These are phyloP conservation scores for Marasmius sp. DNA, from an alignment of 1,284 basidiomycete species.

Conservation along the genomic window DNA sequence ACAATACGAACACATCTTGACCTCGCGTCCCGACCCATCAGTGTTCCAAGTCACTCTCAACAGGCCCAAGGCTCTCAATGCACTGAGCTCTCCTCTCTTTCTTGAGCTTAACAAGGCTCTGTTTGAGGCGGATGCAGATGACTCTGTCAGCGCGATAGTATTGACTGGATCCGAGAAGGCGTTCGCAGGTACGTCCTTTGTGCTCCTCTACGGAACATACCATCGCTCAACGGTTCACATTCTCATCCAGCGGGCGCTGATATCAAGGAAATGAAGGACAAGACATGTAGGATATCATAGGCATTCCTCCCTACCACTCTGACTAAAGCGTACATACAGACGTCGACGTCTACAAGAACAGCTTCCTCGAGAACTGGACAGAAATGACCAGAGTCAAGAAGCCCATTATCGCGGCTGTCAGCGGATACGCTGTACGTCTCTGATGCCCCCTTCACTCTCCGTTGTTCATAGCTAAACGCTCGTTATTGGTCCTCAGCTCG, in stretches of 20 bases:
- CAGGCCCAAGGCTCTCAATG: conserved; percentile 95
- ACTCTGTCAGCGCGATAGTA: conserved; percentile 80
- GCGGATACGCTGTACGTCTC: conserved; percentile 84
- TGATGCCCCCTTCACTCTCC: not conserved
- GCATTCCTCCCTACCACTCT: not conserved
- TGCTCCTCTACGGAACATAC: not conserved
- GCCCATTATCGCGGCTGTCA: conserved; percentile 95
- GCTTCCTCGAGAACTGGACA: conserved; percentile 90
- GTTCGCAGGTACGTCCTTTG: conserved; percentile 72
- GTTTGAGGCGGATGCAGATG: conserved; percentile 71
- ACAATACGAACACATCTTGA: conserved; percentile 72
- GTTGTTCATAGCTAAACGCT: conserved; percentile 2
- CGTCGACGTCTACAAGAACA: conserved; percentile 84
- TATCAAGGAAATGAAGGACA: conserved; percentile 94
- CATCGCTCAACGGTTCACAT: not conserved
- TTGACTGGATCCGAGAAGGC: conserved; percentile 92
- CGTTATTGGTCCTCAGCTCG: conserved; percentile 56
- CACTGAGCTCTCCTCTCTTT: conserved; percentile 82
- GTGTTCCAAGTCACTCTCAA: conserved; percentile 93
- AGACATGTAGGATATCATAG: conserved; percentile 61
- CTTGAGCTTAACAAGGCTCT: conserved; percentile 78
- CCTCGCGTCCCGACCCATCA: conserved; percentile 69
- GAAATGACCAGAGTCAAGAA: conserved; percentile 78
- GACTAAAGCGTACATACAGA: conserved; percentile 40
- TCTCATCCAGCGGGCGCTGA: conserved; percentile 71